Conservation (phyloP, 208 protist species). For the Trypanosoma boissoni region DNA sequence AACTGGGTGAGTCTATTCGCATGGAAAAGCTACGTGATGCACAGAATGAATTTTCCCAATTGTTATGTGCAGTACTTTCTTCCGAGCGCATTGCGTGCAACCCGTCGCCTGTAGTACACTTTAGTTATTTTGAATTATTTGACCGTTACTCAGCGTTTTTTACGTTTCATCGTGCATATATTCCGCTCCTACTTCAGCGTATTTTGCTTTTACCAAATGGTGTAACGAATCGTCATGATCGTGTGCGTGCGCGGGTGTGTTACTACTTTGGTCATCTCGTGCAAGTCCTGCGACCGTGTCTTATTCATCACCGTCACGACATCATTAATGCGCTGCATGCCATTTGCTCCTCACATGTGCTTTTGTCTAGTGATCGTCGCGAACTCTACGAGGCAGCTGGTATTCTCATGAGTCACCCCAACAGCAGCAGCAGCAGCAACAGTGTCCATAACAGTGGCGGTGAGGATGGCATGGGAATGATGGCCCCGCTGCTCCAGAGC, state of each 20-base stretch:
- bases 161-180: constrained; percentile 43
- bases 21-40: constrained; percentile 46
- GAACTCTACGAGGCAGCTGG: constrained; percentile 76
- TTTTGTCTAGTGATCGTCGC: constrained; percentile 43
- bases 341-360: constrained; percentile 36
- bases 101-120: constrained; percentile 40
- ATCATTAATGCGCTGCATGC: constrained; percentile 61
- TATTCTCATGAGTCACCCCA: constrained; percentile 52
- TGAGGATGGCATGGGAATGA: constrained; percentile 14
- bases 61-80: constrained; percentile 48
- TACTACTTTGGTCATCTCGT: constrained; percentile 70
- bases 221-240: constrained; percentile 52
- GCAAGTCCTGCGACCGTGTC: constrained; percentile 37
- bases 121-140: constrained; percentile 78
- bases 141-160: constrained; percentile 76
- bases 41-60: constrained; percentile 34
- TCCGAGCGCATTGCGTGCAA: constrained; percentile 34
- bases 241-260: constrained; percentile 60
- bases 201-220: constrained; percentile 64
- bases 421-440: too few species aligned
- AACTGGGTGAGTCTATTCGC: constrained; percentile 60
- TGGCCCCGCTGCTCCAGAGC: constrained; percentile 15
- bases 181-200: constrained; percentile 61
- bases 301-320: constrained; percentile 42
- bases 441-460: not conserved